Evolutionary conservation across 805 yeast genomes (phyloP), one percentile per base, ranked within the genome.

Genomic region (Ascoidea asiatica): DNA sequence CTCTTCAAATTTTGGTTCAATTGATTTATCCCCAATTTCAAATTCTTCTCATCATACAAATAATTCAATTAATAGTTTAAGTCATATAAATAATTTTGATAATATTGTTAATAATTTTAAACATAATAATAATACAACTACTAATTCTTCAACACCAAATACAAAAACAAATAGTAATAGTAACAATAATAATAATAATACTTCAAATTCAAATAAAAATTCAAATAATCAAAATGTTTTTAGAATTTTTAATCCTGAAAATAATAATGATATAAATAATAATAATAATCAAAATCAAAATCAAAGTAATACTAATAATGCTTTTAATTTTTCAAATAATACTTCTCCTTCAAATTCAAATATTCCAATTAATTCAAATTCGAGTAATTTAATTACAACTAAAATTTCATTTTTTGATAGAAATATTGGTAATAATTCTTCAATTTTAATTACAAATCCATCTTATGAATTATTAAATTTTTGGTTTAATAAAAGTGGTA

Each of bases 401-500:
- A 29, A 29, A 29, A 29, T 29, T 11, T 29, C 35, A 11, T 29
- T 29, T 29, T 29, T 29, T 29, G 35, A 29, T 29, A 29, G 35
- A 29, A 29, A 29, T 3, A 15, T 29, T 3, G 35, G 35, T 11
- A 29, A 29, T 29, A 11, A 8, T 11, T 11, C 15, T 3, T 40
- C 50, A 7, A 43, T 45, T 15, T 21, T 49, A 5, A 45, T 49
- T 37, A 50, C 47, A 15, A 46, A 47, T 13, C 59, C 64, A 5
- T 53, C 64, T 21, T 78, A 75, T 40, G 72, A 73, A 49, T 60
- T 72, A 54, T 52, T 67, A 38, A 78, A 76, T 46, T 82, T 81
- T 53, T 84, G 87, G 83, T 80, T 79, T 54, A 81, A 81, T 53
- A 81, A 82, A 56, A 79, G 86, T 1, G 73, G 88, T 3, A 70